Base-by-base conservation (phyloP, 495 filamentous ascomycete species). In the Usnea hakonensis region DNA sequence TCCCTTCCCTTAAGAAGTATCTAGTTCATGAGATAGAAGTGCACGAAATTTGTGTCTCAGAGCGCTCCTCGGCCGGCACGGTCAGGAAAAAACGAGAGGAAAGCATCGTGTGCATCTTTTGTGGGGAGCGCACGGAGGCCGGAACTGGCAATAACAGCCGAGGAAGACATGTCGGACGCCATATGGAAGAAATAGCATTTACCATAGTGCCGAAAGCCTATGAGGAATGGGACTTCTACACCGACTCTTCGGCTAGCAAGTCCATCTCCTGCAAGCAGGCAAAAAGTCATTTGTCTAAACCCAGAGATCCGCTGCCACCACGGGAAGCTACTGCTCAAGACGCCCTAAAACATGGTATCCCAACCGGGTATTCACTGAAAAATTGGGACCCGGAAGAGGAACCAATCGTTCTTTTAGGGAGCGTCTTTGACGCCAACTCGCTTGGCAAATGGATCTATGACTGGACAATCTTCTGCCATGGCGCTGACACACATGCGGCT, bases 381-480 rank as follows among this genome's bases (percentile, higher is more conserved):
- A 96, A 97, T 80, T 97, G 93, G 93, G 94, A 97, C 71, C 92
- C 91, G 2, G 85, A 85, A 38, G 90, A 96, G 74, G 89, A 89
- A 65, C 88, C 93, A 41, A 95, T 97, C 73, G 85, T 95, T 72
- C 82, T 97, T 13, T 81, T 97, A 14, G 93, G 93, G 54, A 94
- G 89, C 69, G 93, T 97, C 52, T 97, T 97, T 71, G 93, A 97
- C 70, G 89, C 93, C 73, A 96, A 95, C 83, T 94, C 90, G 21
- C 82, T 97, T 13, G 93, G 93, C 68, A 95, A 96, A 75, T 97
- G 93, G 93, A 91, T 97, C 72, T 97, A 95, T 78, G 94, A 97
- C 81, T 97, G 93, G 93, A 96, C 93, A 40, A 89, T 96, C 64
- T 96, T 89, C 77, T 85, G 88, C 72, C 88, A 94, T 65, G 90